phyloP scores from a whole-genome alignment of 768 basidiomycete genomes.

The Lactarius quietus region DNA sequence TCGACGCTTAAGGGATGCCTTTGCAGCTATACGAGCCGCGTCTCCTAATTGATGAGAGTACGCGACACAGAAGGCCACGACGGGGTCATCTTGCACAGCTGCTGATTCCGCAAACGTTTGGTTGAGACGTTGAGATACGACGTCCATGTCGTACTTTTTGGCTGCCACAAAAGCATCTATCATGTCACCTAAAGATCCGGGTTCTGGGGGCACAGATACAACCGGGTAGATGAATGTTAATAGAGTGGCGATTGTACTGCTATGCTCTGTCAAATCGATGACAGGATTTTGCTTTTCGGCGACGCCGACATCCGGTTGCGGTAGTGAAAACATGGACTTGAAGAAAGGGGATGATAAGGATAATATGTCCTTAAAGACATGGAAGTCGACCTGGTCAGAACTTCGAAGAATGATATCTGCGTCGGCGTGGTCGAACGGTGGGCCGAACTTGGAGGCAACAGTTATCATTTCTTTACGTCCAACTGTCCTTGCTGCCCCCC shows the following conservation, averaged over 20 bases:
- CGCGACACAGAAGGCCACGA: neutral
- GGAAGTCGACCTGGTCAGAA: slow-evolving; percentile 10
- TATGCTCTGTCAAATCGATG: no score
- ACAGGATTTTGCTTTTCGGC: no score
- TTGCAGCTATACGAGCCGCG: neutral
- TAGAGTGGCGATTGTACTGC: no score
- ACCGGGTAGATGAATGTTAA: no score
- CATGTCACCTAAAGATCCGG: neutral
- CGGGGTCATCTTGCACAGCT: neutral
- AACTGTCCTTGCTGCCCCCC: no score
- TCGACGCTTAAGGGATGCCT: slow-evolving; percentile 2
- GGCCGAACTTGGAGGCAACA: no score
- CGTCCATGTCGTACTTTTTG: slow-evolving; percentile 2
- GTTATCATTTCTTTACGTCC: no score
- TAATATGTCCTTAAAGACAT: slow-evolving; percentile 6
- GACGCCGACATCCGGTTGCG: no score
- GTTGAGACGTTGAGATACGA: neutral
- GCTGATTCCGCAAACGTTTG: neutral
- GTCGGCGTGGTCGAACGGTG: neutral
- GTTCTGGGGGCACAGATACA: no score
- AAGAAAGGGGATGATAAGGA: slow-evolving; percentile 13
- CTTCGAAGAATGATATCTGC: slow-evolving; percentile 8
- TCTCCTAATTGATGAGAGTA: neutral
- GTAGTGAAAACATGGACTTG: neutral
- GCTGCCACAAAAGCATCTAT: neutral